Conservation (phyloP, 129 eudicot species). For the Lactuca sativa region DNA sequence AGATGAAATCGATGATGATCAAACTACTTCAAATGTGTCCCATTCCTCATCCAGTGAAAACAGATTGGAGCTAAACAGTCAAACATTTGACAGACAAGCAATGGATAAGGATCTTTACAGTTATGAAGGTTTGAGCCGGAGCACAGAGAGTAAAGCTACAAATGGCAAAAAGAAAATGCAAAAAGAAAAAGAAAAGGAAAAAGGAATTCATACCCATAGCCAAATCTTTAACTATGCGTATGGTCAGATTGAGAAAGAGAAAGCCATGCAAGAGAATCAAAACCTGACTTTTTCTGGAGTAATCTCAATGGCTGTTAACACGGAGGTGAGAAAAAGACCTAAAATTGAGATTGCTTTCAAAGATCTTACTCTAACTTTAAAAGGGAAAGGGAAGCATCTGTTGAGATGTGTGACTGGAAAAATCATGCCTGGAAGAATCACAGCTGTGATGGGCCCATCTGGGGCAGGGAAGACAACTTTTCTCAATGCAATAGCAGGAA, state of each 20-base stretch:
- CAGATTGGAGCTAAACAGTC: conserved; percentile 41
- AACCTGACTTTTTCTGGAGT: conserved; percentile 82
- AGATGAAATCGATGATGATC: conserved; percentile 34
- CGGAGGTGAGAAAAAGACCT: conserved; percentile 62
- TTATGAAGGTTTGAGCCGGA: conserved; percentile 20
- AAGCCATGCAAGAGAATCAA: conserved; percentile 70
- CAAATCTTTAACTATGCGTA: conserved; percentile 85
- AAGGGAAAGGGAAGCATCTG: conserved; percentile 66
- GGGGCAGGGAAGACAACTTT: conserved; percentile 98
- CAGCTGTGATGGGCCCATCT: conserved; percentile 97
- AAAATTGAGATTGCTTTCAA: conserved; percentile 69
- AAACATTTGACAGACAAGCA: conserved; percentile 27
- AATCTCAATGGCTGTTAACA: conserved; percentile 64
- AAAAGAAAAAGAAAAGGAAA: conserved; percentile 55
- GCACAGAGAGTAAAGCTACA: conserved; percentile 30
- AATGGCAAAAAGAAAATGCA: conserved; percentile 39
- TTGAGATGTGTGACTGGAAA: conserved; percentile 77
- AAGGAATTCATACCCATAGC: conserved; percentile 63
- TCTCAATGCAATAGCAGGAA: conserved; percentile 85
- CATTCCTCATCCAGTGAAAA: conserved; percentile 33
- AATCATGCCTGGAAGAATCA: conserved; percentile 75
- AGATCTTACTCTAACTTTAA: conserved; percentile 74
- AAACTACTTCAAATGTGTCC: conserved; percentile 24
- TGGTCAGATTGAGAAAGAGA: conserved; percentile 86
- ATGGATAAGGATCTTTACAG: conserved; percentile 45